phyloP scores from a whole-genome alignment of 805 yeast species.

The Tetrapisispora phaffii region DNA sequence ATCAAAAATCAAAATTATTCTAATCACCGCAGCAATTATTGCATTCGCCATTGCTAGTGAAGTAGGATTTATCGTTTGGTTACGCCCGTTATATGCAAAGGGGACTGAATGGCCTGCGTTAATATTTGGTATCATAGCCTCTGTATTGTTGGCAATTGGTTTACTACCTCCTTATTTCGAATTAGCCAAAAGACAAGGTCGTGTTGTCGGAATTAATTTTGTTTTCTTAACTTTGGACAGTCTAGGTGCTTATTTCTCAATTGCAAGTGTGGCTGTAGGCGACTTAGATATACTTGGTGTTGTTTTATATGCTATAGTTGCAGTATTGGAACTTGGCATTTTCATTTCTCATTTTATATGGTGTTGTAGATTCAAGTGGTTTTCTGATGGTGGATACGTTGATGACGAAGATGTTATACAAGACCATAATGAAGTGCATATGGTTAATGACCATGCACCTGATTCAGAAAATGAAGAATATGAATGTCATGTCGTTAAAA shows the following conservation, averaged over 20 bases:
- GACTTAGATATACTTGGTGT: constrained; percentile 71
- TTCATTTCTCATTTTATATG: constrained; percentile 61
- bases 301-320: constrained; percentile 62
- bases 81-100: constrained; percentile 44
- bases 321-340: constrained; percentile 69
- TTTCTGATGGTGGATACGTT: constrained; percentile 5
- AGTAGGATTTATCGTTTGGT: constrained; percentile 60
- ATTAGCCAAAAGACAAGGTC: constrained; percentile 64
- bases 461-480: not conserved
- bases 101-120: constrained; percentile 66
- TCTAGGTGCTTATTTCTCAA: constrained; percentile 72
- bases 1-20: constrained; percentile 30
- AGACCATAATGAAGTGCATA: not conserved
- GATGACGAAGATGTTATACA: not conserved
- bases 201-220: constrained; percentile 85
- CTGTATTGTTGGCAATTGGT: constrained; percentile 65
- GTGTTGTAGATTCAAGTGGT: constrained; percentile 39
- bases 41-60: constrained; percentile 49
- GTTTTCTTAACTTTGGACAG: constrained; percentile 67
- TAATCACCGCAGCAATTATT: constrained; percentile 32
- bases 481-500: not conserved
- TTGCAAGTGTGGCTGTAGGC: constrained; percentile 52
- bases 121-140: constrained; percentile 72
- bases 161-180: constrained; percentile 85
- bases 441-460: not conserved